Conservation (phyloP, 179 eudicot genomes). For the Camellia oleifera region DNA sequence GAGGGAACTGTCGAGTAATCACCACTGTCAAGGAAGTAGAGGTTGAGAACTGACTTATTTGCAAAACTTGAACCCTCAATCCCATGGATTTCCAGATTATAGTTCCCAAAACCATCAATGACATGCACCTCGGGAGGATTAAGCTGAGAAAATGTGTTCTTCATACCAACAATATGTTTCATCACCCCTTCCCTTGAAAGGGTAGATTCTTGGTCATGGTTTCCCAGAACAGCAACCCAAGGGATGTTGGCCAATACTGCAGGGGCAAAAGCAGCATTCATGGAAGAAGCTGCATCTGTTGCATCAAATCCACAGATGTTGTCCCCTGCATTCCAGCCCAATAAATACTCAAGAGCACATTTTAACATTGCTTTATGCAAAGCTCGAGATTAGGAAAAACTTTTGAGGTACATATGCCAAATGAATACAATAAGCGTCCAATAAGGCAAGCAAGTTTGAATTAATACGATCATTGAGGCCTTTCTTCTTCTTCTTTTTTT, state of each 20-base stretch:
- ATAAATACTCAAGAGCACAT: not conserved
- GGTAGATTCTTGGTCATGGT: slow-evolving; percentile 87
- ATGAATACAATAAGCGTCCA: not conserved
- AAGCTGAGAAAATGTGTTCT: slow-evolving; percentile 63
- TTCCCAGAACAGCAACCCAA: slow-evolving; percentile 97
- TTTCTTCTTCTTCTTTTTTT: not conserved
- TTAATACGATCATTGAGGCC: not conserved
- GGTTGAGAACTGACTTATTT: slow-evolving; percentile 80
- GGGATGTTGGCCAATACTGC: slow-evolving; percentile 66
- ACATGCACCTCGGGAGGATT: slow-evolving; percentile 55
- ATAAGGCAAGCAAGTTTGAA: not conserved
- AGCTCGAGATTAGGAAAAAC: slow-evolving; percentile 1
- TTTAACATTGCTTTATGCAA: not conserved
- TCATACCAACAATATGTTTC: slow-evolving; percentile 73
- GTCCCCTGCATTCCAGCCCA: slow-evolving; percentile 53
- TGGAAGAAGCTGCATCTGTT: slow-evolving; percentile 57
- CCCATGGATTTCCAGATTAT: slow-evolving; percentile 81
- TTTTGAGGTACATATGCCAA: not conserved
- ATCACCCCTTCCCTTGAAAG: slow-evolving; percentile 78
- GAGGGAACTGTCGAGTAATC: slow-evolving; percentile 79
- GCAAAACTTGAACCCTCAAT: slow-evolving; percentile 55
- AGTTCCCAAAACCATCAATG: slow-evolving; percentile 92
- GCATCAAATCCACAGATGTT: slow-evolving; percentile 75
- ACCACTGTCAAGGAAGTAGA: slow-evolving; percentile 89
- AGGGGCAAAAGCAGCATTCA: slow-evolving; percentile 81